These are phyloP conservation scores for Camellia lanceoleosa DNA, from an alignment of 148 eudicot species.

Conservation along the genomic window DNA sequence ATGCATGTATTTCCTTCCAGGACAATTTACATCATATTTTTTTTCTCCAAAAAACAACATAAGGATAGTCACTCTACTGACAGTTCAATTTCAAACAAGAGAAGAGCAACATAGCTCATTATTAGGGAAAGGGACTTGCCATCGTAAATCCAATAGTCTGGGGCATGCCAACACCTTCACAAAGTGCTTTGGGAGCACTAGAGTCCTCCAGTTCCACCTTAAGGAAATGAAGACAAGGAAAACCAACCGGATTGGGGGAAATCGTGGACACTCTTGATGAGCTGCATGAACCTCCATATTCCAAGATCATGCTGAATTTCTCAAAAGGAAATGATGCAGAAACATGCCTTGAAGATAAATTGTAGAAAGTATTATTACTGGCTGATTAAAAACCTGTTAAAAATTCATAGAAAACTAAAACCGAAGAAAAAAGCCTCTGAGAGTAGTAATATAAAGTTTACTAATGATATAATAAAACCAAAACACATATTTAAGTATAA, in stretches of 20 bases:
- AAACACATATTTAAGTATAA: background rate
- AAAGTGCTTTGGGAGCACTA: constrained; percentile 45
- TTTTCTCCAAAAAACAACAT: background rate
- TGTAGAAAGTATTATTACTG: constrained; percentile 9
- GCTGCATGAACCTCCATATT: constrained; percentile 55
- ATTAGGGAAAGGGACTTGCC: constrained; percentile 31
- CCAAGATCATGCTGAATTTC: constrained; percentile 53
- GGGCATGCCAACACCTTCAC: constrained; percentile 41
- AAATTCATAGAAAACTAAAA: background rate
- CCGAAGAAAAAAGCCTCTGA: background rate
- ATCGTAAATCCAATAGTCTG: constrained; percentile 19
- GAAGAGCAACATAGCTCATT: background rate
- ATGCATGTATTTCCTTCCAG: background rate
- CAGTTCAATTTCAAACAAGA: constrained; percentile 6
- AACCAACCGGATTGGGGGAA: constrained; percentile 25
- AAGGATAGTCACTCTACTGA: background rate
- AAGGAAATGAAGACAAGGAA: constrained; percentile 49
- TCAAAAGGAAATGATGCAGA: constrained; percentile 46
- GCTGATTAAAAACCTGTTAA: background rate
- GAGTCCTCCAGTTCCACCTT: constrained; percentile 43
- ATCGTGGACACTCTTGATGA: constrained; percentile 45
- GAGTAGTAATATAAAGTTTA: background rate
- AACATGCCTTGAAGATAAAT: constrained; percentile 38
- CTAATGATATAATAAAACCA: background rate
- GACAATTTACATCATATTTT: background rate